Evolutionary conservation across 306 rosid species (phyloP).

Genomic region (Mimosa pudica): DNA sequence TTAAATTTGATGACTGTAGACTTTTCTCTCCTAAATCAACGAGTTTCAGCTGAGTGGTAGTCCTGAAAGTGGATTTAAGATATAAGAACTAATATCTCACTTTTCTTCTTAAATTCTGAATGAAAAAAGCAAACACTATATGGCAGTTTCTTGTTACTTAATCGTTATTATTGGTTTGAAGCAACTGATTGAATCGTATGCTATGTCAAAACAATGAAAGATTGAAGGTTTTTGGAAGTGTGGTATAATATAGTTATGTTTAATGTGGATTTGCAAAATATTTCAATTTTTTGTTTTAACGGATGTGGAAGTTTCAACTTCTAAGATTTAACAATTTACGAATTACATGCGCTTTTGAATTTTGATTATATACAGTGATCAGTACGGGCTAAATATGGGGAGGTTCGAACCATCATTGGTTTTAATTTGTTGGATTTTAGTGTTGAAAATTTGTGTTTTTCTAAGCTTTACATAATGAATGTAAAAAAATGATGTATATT

Average conservation of each 20-base stretch:
- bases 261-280: not conserved
- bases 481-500: no score
- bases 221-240: not conserved
- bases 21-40: not conserved
- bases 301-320: not conserved
- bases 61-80: not conserved
- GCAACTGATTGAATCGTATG: not conserved
- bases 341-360: no score
- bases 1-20: constrained; percentile 18
- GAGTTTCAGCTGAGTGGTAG: constrained; percentile 9
- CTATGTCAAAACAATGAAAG: not conserved
- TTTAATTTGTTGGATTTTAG: no score
- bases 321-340: no score
- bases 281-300: not conserved
- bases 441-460: no score
- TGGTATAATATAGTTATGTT: not conserved
- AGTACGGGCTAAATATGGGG: no score
- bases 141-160: not conserved
- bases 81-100: not conserved
- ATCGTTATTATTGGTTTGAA: not conserved
- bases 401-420: no score
- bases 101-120: not conserved
- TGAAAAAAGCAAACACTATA: not conserved
- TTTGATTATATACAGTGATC: no score
- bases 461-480: no score